Base-by-base conservation (phyloP, 345 rosid species). In the Gossypium rotundifolium region DNA sequence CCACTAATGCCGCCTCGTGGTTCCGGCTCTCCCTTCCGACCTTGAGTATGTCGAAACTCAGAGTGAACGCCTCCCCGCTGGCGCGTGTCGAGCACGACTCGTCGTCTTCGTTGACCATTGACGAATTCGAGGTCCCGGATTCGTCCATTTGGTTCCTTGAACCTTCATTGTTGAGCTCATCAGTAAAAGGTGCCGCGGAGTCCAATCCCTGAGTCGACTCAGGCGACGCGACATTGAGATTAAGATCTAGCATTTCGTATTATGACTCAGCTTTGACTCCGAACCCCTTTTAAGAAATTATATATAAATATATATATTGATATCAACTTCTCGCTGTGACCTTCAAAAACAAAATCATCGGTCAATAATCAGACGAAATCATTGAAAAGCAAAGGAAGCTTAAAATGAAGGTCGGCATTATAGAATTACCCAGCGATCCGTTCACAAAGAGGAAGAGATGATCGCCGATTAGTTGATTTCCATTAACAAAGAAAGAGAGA, bases 201-300 rank as follows among this genome's bases (percentile, higher is more conserved):
- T 81, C 79, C 17, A 79, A 85, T 69, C 81, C 77, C 66, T 81
- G 91, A 84, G 85, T 75, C 79, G 88, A 87, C 83, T 85, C 93
- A 79, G 78, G 80, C 64, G 87, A 89, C 44, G 77, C 85, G 74
- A 79, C 90, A 74, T 83, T 84, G 27, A 92, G 88, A 71, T 92
- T 89, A 79, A 94, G 97, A 94, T 94, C 98, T 81, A 94, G 76
- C 98, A 94, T 92, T 74, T 70, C 60, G 66, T 7, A 55, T 59
- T 9, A 44, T 44, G 13, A 38, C 38, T 70, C 22, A 74, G 52
- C 78, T 63, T 64, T 64, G 51, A 64, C 17, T 42, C 49, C 9
- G 9, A 40, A 64, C 10, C 18, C 49, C 8, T 38, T 64, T 17
- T 17, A 14, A 17, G 4, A 64, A 17, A 4, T 5, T 33, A 1